Evolutionary conservation across 2,329 filamentous ascomycete genomes (phyloP), one percentile per base, ranked within the genome.

Genomic region (Fonsecaea nubica): DNA sequence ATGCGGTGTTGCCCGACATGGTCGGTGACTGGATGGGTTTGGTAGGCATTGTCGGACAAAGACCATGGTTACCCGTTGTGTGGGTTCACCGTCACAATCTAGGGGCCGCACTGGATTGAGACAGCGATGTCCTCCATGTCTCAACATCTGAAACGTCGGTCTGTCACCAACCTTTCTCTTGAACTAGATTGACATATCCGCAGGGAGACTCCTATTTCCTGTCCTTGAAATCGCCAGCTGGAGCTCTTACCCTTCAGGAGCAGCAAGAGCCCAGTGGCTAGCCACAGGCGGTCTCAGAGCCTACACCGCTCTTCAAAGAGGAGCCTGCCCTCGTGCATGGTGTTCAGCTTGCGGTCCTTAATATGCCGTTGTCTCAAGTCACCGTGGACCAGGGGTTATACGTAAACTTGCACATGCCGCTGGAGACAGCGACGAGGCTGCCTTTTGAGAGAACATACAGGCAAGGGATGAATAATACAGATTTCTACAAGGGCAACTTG

Each of bases 221-320:
- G 33, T 50, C 21, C 25, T 58, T 45, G 61, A 57, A 58, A 48
- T 61, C 42, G 48, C 42, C 15, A 53, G 30, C 36, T 61, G 58
- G 40, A 50, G 54, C 25, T 30, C 35, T 30, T 48, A n/a, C 33
- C 61, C 18, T 54, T 18, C n/a, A 58, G 50, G 40, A 62, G 63
- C 58, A 64, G 56, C 58, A 65, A 61, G 38, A 60, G 57, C 33
- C 59, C 55, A 21, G 56, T 36, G 40, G 36, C 54, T 42, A 57
- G 60, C 58, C 9, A 38, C 59, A 58, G 58, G 52, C n/a, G 30
- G 62, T 58, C 52, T 38, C 32, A 54, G 52, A 48, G 25, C 33
- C 58, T 64, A 61, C 67, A 69, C 67, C 67, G 67, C 67, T 64
- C 61, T 63, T 69, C 63, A 15, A 18, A 36, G 40, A 52, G 53